Evolutionary conservation across 2,329 filamentous ascomycete species (phyloP).

Genomic region (Fusarium falciforme): DNA sequence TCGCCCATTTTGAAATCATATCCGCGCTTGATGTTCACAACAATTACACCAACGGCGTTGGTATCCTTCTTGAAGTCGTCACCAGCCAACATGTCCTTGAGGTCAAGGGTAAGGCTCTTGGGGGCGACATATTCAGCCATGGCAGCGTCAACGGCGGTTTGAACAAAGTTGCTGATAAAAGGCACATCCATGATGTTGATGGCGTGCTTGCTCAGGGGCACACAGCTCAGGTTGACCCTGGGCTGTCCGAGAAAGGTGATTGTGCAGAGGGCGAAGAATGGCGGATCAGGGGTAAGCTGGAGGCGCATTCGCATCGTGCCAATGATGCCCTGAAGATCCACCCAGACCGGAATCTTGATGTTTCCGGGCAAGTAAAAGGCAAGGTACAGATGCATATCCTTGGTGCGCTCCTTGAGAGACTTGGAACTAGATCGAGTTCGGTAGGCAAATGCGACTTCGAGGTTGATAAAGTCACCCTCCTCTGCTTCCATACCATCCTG

Average conservation of each 20-base stretch:
- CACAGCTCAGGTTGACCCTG: slow-evolving; percentile 76
- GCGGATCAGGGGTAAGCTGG: slow-evolving; percentile 80
- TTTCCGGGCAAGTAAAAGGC: slow-evolving; percentile 74
- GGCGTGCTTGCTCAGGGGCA: slow-evolving; percentile 75
- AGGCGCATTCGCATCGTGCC: slow-evolving; percentile 76
- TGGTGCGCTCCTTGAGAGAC: slow-evolving; percentile 76
- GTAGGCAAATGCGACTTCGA: slow-evolving; percentile 81
- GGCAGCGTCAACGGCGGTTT: slow-evolving; percentile 78
- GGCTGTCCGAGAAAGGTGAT: slow-evolving; percentile 81
- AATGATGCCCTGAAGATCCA: slow-evolving; percentile 78
- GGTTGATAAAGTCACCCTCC: slow-evolving; percentile 81
- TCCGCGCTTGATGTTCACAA: slow-evolving; percentile 74
- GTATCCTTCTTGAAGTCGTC: slow-evolving; percentile 86
- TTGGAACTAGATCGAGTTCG: slow-evolving; percentile 70
- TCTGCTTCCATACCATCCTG: slow-evolving; percentile 77
- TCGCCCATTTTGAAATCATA: slow-evolving; percentile 80
- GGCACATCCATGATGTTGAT: slow-evolving; percentile 82
- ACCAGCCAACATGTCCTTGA: slow-evolving; percentile 82
- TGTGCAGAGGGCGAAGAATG: slow-evolving; percentile 81
- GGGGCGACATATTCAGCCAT: slow-evolving; percentile 81
- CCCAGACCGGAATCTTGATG: slow-evolving; percentile 74
- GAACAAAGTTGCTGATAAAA: slow-evolving; percentile 79
- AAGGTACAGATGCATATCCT: slow-evolving; percentile 72
- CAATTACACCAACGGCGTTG: slow-evolving; percentile 70
- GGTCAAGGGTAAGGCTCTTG: slow-evolving; percentile 77